Evolutionary conservation across 73 alveolate species (phyloP).

Genomic region (Paramecium bursaria): DNA sequence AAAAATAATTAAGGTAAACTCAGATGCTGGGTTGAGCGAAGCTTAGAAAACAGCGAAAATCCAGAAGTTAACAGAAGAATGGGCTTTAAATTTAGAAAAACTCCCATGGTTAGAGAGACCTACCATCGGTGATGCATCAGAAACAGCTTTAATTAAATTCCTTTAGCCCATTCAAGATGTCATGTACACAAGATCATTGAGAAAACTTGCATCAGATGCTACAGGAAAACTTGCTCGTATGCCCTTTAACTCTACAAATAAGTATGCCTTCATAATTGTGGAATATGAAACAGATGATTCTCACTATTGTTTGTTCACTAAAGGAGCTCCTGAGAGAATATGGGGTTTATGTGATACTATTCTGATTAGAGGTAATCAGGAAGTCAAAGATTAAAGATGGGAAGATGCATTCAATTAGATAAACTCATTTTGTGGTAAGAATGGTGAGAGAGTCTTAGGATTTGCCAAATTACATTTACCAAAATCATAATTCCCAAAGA

Average conservation of each 20-base stretch:
- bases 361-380: conserved; percentile 36
- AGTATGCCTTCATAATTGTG: conserved; percentile 65
- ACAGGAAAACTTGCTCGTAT: conserved; percentile 63
- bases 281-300: conserved; percentile 69
- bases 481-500: conserved; percentile 59
- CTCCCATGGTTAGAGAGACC: conserved; percentile 62
- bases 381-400: conserved; percentile 60
- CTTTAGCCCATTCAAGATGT: conserved; percentile 76
- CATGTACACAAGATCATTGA: conserved; percentile 18
- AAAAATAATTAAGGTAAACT: conserved; percentile 23
- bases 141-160: conserved; percentile 93
- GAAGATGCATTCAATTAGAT: conserved; percentile 69
- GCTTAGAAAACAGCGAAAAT: conserved; percentile 5
- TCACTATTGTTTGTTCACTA: conserved; percentile 80
- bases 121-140: conserved; percentile 96
- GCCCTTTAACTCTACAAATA: conserved; percentile 78
- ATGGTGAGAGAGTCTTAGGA: conserved; percentile 92
- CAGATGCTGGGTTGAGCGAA: not conserved
- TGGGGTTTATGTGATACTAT: conserved; percentile 83
- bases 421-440: conserved; percentile 77
- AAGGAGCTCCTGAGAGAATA: conserved; percentile 99
- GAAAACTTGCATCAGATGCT: conserved; percentile 62
- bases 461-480: conserved; percentile 76
- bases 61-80: not conserved
- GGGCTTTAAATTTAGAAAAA: not conserved